Base-by-base conservation (phyloP, 129 eudicot species). In the Lactuca saligna region DNA sequence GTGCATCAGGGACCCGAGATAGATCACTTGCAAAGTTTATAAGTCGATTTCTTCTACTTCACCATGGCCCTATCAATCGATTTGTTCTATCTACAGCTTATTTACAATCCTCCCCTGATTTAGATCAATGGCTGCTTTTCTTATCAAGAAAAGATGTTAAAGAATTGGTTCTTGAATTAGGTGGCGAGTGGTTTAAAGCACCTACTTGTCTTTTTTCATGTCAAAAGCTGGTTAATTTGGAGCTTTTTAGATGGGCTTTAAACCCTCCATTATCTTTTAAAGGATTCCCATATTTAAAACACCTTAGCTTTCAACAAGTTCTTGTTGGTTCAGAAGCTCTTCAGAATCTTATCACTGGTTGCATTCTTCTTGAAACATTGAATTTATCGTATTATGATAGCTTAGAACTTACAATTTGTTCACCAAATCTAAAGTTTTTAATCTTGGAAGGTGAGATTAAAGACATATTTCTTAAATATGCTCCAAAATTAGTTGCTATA, bases 111-210 rank as follows among this genome's bases (percentile, higher is more conserved):
- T 85, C 85, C 15, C 85, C 97, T 31, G 95, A 87, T 73, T 75
- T 94, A 41, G 91, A 89, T 81, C 99, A 94, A 51, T 94, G 99
- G 99, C 75, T 94, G 20, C 91, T 87, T 50, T 89, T 94, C 74
- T 83, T 94, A 35, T 94, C 97, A 15, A 76, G 99, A 61, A 90
- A 78, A 71, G 81, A 81, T 61, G 73, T 94, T 25, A 89, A 81
- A 74, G 96, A 94, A 64, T 75, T 94, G 72, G 65, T 75, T 65
- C 79, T 94, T 72, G 97, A 90, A 42, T 77, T 94, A 46, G 97
- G 93, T 55, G 99, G 84, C 3, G 93, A 87, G 71, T 94, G 96
- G 99, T 90, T 87, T 70, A 82, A 82, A 75, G 96, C 82, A 15
- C 97, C 96, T 61, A 83, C 91, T 57, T 84, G 88, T 74, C 63